Evolutionary conservation across 441 rosid genomes (phyloP).

Genomic region (Erodium trifolium): DNA sequence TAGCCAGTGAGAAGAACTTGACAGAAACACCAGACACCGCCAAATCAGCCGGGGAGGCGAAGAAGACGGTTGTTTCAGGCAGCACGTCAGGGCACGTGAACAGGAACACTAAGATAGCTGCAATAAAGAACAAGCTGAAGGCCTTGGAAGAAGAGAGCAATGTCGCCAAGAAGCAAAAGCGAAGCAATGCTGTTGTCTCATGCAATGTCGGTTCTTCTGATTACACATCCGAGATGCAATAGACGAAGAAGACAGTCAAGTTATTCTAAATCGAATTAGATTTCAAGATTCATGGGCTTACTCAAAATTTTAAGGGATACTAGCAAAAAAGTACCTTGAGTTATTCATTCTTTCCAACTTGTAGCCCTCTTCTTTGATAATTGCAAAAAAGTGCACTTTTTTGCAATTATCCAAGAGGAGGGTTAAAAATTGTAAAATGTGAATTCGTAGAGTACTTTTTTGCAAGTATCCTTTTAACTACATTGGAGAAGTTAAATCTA

Average conservation of each 20-base stretch:
- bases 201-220: neutral
- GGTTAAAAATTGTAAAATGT: too few relatives aligned
- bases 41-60: constrained; percentile 25
- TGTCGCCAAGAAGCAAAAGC: constrained; percentile 57
- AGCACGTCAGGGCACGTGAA: constrained; percentile 43
- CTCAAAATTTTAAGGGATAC: neutral
- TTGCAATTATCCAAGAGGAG: too few relatives aligned
- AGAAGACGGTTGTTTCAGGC: constrained; percentile 32
- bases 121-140: constrained; percentile 78
- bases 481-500: neutral
- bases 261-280: neutral
- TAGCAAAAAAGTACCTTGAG: too few relatives aligned
- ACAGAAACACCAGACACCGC: constrained; percentile 36
- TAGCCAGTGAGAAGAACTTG: constrained; percentile 58
- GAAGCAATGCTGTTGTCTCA: neutral
- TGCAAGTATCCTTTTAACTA: neutral
- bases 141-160: constrained; percentile 56
- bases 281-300: neutral
- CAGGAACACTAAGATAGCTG: constrained; percentile 64
- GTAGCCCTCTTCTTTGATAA: too few relatives aligned
- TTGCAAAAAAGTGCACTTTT: too few relatives aligned
- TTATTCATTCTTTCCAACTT: too few relatives aligned
- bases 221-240: neutral
- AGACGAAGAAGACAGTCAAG: neutral
- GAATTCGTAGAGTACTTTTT: too few relatives aligned